Percentiles rank a stretch among this genome's conserved stretches.
phyloP scores from a whole-genome alignment of 2,329 filamentous ascomycete species.

The Scolecobasidium constrictum region DNA sequence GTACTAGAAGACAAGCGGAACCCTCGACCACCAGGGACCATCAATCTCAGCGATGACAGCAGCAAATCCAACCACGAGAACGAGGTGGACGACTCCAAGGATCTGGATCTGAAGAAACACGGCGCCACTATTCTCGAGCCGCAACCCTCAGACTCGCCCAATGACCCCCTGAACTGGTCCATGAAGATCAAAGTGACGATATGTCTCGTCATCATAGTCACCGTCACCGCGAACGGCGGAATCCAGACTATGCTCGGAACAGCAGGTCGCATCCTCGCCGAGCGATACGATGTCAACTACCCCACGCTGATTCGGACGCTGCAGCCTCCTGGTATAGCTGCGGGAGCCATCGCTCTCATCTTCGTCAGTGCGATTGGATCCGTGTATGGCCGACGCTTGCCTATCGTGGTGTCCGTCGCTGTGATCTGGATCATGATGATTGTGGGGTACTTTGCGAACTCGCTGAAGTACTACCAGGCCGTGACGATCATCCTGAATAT shows the following conservation, averaged over 20 bases:
- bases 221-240: slow-evolving; percentile 16
- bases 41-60: slow-evolving; percentile 4
- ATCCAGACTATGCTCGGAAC: slow-evolving; percentile 7
- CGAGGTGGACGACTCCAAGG: neutral
- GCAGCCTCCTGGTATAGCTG: slow-evolving; percentile 4
- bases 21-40: slow-evolving; percentile 6
- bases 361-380: slow-evolving; percentile 6
- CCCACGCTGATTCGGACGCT: slow-evolving; percentile 1
- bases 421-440: slow-evolving; percentile 25
- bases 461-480: slow-evolving; percentile 15
- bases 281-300: slow-evolving; percentile 5
- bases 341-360: slow-evolving; percentile 6
- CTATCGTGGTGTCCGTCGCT: slow-evolving; percentile 26
- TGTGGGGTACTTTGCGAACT: slow-evolving; percentile 28
- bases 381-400: slow-evolving; percentile 25
- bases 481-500: slow-evolving; percentile 25
- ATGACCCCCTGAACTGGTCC: slow-evolving; percentile 22
- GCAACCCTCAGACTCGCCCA: slow-evolving; percentile 12
- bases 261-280: slow-evolving; percentile 5
- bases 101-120: slow-evolving; percentile 23
- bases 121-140: slow-evolving; percentile 13
- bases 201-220: slow-evolving; percentile 24
- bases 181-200: slow-evolving; percentile 15
- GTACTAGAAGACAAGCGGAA: slow-evolving; percentile 8
- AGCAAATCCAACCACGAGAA: slow-evolving; percentile 2